These are phyloP conservation scores for Obelidium mucronatum DNA, from an alignment of 192 early-diverging fungal genomes.

Conservation along the genomic window DNA sequence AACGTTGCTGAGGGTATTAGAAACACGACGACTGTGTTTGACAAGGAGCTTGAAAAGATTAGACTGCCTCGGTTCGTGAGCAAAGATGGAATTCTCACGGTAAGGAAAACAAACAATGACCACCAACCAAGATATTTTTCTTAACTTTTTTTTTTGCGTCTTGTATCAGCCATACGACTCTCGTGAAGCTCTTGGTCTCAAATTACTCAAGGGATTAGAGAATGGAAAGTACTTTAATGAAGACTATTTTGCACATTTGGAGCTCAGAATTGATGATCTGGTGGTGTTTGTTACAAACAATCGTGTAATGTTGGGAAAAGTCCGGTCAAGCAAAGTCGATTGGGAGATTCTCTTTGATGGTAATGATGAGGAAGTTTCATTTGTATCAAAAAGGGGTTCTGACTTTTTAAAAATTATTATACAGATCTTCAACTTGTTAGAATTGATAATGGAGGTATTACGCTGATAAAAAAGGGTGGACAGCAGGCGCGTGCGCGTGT, in stretches of 20 bases:
- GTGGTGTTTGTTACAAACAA: conserved; percentile 84
- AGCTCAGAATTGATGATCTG: conserved; percentile 83
- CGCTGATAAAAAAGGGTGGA: conserved; percentile 40
- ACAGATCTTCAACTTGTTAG: conserved; percentile 51
- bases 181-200: conserved; percentile 85
- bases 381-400: not conserved
- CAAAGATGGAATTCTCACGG: conserved; percentile 82
- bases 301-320: conserved; percentile 78
- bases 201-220: conserved; percentile 82
- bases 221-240: conserved; percentile 82
- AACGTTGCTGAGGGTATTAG: conserved; percentile 86
- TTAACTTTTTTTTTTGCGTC: not conserved
- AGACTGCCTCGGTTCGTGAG: conserved; percentile 86
- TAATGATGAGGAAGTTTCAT: too few species aligned
- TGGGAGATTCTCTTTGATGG: conserved; percentile 82
- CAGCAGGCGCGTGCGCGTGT: conserved; percentile 42
- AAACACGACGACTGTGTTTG: conserved; percentile 92
- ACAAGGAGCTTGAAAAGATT: conserved; percentile 83
- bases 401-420: not conserved
- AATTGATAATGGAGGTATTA: conserved; percentile 46
- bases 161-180: conserved; percentile 62
- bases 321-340: conserved; percentile 75
- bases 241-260: conserved; percentile 86
- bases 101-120: conserved; percentile 43
- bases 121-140: too few species aligned